Evolutionary conservation across 257 asterid species (phyloP).

Genomic region (Penstemon davidsonii): DNA sequence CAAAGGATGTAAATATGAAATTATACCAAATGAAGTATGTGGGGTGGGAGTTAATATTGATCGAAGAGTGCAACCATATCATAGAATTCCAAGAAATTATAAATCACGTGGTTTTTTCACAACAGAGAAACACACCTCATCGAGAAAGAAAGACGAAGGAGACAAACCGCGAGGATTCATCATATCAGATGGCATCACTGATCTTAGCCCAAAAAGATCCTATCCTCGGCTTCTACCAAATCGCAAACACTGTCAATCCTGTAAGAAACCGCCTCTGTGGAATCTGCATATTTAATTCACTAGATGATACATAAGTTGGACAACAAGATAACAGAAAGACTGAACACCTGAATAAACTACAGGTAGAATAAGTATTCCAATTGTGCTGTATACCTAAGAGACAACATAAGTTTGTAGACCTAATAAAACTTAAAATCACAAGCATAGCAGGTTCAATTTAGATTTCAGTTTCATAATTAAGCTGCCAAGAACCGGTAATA

Average conservation of each 20-base stretch:
- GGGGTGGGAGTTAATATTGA: not conserved
- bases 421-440: constrained; percentile 26
- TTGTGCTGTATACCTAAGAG: not conserved
- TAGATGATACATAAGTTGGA: constrained; percentile 21
- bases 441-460: constrained; percentile 11
- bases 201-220: constrained; percentile 31
- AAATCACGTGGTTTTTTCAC: not conserved
- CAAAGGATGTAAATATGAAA: constrained; percentile 34
- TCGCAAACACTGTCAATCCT: constrained; percentile 27
- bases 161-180: constrained; percentile 65
- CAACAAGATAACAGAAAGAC: constrained; percentile 2
- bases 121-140: constrained; percentile 52
- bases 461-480: constrained; percentile 33
- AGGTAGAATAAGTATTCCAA: constrained; percentile 11
- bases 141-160: constrained; percentile 72
- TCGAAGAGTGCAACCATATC: not conserved
- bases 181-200: constrained; percentile 48
- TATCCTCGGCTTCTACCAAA: constrained; percentile 30
- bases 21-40: constrained; percentile 21
- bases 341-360: constrained; percentile 18
- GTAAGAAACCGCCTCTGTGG: constrained; percentile 30
- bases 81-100: not conserved
- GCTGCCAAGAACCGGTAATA: constrained; percentile 30
- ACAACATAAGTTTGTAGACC: not conserved
- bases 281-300: constrained; percentile 38